A percentile compares a stretch with the other conserved stretches of the same genome.
Conservation (phyloP, 2,329 filamentous ascomycete genomes). For the Colletotrichum limetticola region DNA sequence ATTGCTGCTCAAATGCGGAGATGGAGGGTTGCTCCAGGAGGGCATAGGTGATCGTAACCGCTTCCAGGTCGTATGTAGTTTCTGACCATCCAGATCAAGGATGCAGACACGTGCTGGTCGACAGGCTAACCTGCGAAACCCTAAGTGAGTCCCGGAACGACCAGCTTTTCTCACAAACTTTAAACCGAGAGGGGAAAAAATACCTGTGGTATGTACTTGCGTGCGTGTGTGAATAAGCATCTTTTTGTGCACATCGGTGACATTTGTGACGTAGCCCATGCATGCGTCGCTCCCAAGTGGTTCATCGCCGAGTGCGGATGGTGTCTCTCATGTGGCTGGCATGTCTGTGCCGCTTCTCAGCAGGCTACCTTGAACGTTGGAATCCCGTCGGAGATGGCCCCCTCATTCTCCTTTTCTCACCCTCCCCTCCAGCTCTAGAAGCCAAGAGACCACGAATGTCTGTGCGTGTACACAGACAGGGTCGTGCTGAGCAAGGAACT, state of each 20-base stretch:
- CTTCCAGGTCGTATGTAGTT: constrained; percentile 1
- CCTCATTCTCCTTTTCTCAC: not conserved
- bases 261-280: constrained; percentile 31
- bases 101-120: constrained; percentile 22
- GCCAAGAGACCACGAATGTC: constrained; percentile 28
- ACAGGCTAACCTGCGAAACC: constrained; percentile 13
- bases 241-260: constrained; percentile 14
- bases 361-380: constrained; percentile 15
- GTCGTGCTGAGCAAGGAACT: constrained; percentile 20
- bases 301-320: constrained; percentile 18
- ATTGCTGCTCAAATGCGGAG: not conserved
- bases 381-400: constrained; percentile 6
- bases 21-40: constrained; percentile 21
- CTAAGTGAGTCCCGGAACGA: constrained; percentile 3
- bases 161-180: not conserved
- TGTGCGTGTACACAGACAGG: constrained; percentile 24
- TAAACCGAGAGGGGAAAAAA: not conserved
- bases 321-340: not conserved
- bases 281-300: not conserved
- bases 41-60: constrained; percentile 25
- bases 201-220: not conserved
- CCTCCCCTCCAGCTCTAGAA: constrained; percentile 16
- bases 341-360: constrained; percentile 1
- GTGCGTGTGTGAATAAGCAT: constrained; percentile 11
- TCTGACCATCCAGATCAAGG: constrained; percentile 24